phyloP scores from a whole-genome alignment of 1,139 yeast species.

The Magnusiomyces tetraspermus region DNA sequence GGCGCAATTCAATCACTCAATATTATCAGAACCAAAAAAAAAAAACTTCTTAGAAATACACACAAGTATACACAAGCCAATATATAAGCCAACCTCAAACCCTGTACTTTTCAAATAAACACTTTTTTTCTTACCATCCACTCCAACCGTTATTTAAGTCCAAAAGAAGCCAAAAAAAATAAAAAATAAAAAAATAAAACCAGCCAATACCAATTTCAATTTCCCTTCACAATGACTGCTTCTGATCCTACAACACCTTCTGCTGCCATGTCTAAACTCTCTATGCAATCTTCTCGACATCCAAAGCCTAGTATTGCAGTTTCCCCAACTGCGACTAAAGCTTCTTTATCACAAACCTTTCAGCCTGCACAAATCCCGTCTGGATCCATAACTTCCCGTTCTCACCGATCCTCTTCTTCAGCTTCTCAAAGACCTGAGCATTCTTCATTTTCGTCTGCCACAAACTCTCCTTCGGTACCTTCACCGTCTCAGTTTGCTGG shows the following conservation, averaged over 20 bases:
- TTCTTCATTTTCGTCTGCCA: not conserved
- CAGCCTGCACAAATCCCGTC: not conserved
- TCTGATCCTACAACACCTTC: not conserved
- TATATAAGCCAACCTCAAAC: too few relatives aligned
- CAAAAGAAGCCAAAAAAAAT: too few relatives aligned
- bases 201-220: not conserved
- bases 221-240: not conserved
- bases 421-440: not conserved
- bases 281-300: not conserved
- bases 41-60: too few relatives aligned
- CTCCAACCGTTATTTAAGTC: not conserved
- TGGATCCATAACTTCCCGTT: not conserved
- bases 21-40: too few relatives aligned
- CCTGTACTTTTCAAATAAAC: too few relatives aligned
- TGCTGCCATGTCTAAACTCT: too few relatives aligned
- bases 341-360: not conserved
- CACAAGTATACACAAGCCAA: too few relatives aligned
- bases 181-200: too few relatives aligned
- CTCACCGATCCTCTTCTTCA: constrained; percentile 2
- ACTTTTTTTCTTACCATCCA: not conserved
- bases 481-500: not conserved
- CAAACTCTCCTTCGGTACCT: not conserved
- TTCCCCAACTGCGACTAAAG: not conserved
- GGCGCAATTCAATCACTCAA: too few relatives aligned
- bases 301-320: not conserved